Conservation (phyloP, 2,329 filamentous ascomycete species). For the Periconia sp. region DNA sequence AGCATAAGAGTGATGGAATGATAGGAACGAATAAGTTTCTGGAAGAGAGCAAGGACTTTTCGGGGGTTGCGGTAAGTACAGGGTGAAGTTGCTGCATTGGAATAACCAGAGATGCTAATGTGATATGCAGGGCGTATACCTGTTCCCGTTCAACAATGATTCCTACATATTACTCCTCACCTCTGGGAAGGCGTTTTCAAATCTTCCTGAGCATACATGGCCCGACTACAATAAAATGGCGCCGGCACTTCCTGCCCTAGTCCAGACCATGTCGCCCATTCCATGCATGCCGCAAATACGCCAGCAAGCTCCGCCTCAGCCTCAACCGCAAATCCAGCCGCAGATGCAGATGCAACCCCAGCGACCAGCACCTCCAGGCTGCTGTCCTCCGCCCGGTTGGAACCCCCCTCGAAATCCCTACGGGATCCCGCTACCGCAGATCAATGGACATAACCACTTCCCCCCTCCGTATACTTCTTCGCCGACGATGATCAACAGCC, state of each 20-base stretch:
- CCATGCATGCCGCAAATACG: slow-evolving; percentile 26
- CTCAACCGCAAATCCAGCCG: slow-evolving; percentile 1
- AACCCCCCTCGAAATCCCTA: too few species aligned
- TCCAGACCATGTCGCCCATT: slow-evolving; percentile 27
- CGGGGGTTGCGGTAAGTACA: slow-evolving; percentile 32
- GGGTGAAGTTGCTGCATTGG: too few species aligned
- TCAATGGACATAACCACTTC: too few species aligned
- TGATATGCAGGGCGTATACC: slow-evolving; percentile 32
- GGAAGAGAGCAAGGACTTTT: slow-evolving; percentile 27
- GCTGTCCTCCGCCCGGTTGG: too few species aligned
- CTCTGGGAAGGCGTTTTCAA: slow-evolving; percentile 36
- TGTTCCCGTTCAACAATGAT: slow-evolving; percentile 31
- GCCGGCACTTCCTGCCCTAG: slow-evolving; percentile 25
- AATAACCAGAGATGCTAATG: too few species aligned
- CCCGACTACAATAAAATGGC: slow-evolving; percentile 39
- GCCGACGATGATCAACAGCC: too few species aligned
- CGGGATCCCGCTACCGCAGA: too few species aligned
- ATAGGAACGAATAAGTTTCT: slow-evolving; percentile 35
- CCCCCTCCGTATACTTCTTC: too few species aligned
- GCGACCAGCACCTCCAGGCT: not conserved
- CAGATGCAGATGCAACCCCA: slow-evolving; percentile 3
- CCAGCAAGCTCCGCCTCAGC: not conserved
- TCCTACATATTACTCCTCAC: slow-evolving; percentile 37
- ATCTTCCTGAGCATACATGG: slow-evolving; percentile 41
- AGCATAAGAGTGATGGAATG: slow-evolving; percentile 30